These are phyloP conservation scores for Nepenthes alata DNA, from an alignment of 179 eudicot species.

Conservation along the genomic window DNA sequence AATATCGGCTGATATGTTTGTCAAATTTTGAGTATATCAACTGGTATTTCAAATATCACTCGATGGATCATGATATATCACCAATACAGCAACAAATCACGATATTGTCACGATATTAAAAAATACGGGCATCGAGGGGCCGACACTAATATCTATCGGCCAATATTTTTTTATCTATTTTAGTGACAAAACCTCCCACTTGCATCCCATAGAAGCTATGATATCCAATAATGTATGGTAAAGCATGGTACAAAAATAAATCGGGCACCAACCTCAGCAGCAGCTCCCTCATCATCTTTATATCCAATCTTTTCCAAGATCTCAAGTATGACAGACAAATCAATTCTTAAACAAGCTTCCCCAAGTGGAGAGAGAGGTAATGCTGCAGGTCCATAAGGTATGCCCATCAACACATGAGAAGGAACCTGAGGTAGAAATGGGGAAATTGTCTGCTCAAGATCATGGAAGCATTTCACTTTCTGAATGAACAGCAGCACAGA, in stretches of 20 bases:
- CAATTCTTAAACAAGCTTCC: slow-evolving; percentile 46
- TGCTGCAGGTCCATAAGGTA: slow-evolving; percentile 31
- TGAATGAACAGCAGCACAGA: background rate
- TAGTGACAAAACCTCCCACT: too few relatives aligned
- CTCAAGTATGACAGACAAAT: slow-evolving; percentile 68
- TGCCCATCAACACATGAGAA: slow-evolving; percentile 46
- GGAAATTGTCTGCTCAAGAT: background rate
- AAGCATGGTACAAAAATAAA: background rate
- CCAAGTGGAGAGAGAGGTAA: slow-evolving; percentile 36
- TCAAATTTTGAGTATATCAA: too few relatives aligned
- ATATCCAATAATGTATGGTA: background rate
- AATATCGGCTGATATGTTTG: too few relatives aligned
- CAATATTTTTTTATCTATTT: too few relatives aligned
- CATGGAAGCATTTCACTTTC: background rate
- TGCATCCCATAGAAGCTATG: too few relatives aligned
- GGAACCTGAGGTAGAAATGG: slow-evolving; percentile 30
- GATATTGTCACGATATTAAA: too few relatives aligned
- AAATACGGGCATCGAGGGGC: too few relatives aligned
- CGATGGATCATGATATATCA: too few relatives aligned
- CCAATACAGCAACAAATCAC: too few relatives aligned
- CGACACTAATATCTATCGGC: too few relatives aligned
- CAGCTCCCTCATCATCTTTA: slow-evolving; percentile 89
- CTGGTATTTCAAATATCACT: too few relatives aligned
- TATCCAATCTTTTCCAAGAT: slow-evolving; percentile 58
- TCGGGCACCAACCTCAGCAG: slow-evolving; percentile 66